These are phyloP conservation scores for Apophysomyces variabilis DNA, from an alignment of 371 early-diverging fungal species.

Conservation along the genomic window DNA sequence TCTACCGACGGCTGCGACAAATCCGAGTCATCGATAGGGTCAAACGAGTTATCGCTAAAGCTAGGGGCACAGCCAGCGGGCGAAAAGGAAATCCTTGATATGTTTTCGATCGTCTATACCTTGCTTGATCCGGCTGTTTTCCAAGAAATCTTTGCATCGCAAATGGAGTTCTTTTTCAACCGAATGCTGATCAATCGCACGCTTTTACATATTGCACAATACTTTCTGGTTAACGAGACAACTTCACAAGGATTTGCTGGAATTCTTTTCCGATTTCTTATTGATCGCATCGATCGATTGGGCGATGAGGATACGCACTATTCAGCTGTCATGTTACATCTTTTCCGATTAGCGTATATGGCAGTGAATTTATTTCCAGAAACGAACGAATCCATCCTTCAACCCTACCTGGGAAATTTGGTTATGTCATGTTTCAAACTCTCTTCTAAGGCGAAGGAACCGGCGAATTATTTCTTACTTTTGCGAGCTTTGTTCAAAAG, in stretches of 20 bases:
- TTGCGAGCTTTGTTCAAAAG: slow-evolving; percentile 93
- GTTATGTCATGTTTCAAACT: slow-evolving; percentile 90
- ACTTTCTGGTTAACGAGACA: slow-evolving; percentile 82
- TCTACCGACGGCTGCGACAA: slow-evolving; percentile 20
- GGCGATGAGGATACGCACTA: slow-evolving; percentile 78
- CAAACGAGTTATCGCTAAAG: slow-evolving; percentile 34
- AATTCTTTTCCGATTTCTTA: slow-evolving; percentile 76
- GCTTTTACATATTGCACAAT: slow-evolving; percentile 87
- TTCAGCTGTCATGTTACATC: slow-evolving; percentile 83
- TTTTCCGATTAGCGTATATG: slow-evolving; percentile 95
- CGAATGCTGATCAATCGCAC: slow-evolving; percentile 81
- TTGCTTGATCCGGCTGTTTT: slow-evolving; percentile 90
- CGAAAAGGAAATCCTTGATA: slow-evolving; percentile 92
- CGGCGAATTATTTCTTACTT: slow-evolving; percentile 91
- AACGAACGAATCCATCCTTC: slow-evolving; percentile 87
- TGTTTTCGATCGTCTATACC: slow-evolving; percentile 89
- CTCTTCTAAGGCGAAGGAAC: slow-evolving; percentile 82
- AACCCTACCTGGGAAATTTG: slow-evolving; percentile 88
- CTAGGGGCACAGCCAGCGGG: slow-evolving; percentile 66
- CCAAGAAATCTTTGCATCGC: slow-evolving; percentile 92
- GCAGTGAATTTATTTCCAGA: slow-evolving; percentile 93
- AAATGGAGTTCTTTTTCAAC: slow-evolving; percentile 87
- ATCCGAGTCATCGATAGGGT: slow-evolving; percentile 41
- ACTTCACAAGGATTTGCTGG: slow-evolving; percentile 83
- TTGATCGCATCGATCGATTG: slow-evolving; percentile 83